A percentile compares a stretch with the other conserved stretches of the same genome.
Evolutionary conservation across 176 grass and related monocot genomes (phyloP).

Genomic region (Phoenix dactylifera): DNA sequence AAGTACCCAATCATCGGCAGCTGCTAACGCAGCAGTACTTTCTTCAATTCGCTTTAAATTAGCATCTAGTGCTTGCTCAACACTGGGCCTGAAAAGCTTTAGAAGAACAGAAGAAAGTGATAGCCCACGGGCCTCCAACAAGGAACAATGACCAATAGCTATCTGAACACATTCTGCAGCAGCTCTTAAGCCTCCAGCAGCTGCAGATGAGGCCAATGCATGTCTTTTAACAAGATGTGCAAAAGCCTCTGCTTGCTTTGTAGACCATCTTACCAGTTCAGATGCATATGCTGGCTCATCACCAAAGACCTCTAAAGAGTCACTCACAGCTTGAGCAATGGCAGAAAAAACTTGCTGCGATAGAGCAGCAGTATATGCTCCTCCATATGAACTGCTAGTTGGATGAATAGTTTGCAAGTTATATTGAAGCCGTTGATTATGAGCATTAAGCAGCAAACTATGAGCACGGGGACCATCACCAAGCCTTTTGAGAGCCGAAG

Average conservation of each 20-base stretch:
- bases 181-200: conserved; percentile 83
- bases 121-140: conserved; percentile 74
- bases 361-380: conserved; percentile 83
- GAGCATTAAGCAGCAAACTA: conserved; percentile 73
- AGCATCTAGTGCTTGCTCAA: conserved; percentile 88
- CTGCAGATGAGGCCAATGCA: conserved; percentile 83
- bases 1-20: conserved; percentile 84
- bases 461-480: conserved; percentile 92
- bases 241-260: conserved; percentile 66
- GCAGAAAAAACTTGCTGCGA: conserved; percentile 91
- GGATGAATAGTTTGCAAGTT: conserved; percentile 95
- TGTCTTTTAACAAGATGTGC: conserved; percentile 79
- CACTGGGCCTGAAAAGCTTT: conserved; percentile 73
- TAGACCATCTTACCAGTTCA: conserved; percentile 90
- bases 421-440: conserved; percentile 86
- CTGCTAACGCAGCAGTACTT: conserved; percentile 75
- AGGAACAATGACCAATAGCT: conserved; percentile 78
- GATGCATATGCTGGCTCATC: conserved; percentile 75
- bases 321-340: conserved; percentile 77
- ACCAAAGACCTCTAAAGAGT: conserved; percentile 89
- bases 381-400: conserved; percentile 86
- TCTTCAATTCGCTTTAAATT: conserved; percentile 94
- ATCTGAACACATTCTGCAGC: conserved; percentile 95
- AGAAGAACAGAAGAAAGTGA: conserved; percentile 76
- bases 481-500: conserved; percentile 92